Base-by-base conservation (phyloP, 2,329 filamentous ascomycete genomes). In the Didymella arachidicola region DNA sequence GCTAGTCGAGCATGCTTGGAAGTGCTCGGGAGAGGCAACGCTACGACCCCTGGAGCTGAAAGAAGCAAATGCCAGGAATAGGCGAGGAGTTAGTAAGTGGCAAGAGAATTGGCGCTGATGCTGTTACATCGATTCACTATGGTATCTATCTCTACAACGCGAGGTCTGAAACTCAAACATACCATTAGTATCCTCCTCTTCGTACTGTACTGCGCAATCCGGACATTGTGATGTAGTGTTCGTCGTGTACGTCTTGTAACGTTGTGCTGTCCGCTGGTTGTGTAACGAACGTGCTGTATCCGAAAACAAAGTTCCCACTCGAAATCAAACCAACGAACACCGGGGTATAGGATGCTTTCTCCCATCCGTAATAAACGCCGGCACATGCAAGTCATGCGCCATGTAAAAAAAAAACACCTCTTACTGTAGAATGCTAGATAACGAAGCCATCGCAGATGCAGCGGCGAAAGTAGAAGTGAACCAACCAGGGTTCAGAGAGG, bases 341-440 rank as follows among this genome's bases (percentile, higher is more conserved):
- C 50, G 62, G 68, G 68, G 67, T 71, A 71, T 71, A 69, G 65
- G 62, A 71, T 69, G 63, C 63, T 62, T 48, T 62, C 57, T 65
- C 61, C 65, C 53, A 62, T 57, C 61, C 61, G 36, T 45, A 49
- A 52, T 58, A 44, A 62, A 64, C 65, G 57, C 65, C 64, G 27
- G 51, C 32, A 46, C 56, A 59, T 59, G 45, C 45, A 54, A 59
- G 6, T n/a, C 46, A 53, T 59, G 56, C 41, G 26, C 56, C 30
- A 59, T 48, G 32, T 41, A 19, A 49, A 30, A 39, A 19, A 49
- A 30, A 39, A 51, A 43, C 19, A 18, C 11, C 42, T 44, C 26
- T 44, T 47, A 45, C 36, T 29, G 32, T 36, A 41, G n/a, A 55
- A 45, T 50, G 32, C 42, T 22, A 42, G 43, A n/a, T 46, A 30